phyloP scores from a whole-genome alignment of 305 asterid genomes.

The Petunia hybrid region DNA sequence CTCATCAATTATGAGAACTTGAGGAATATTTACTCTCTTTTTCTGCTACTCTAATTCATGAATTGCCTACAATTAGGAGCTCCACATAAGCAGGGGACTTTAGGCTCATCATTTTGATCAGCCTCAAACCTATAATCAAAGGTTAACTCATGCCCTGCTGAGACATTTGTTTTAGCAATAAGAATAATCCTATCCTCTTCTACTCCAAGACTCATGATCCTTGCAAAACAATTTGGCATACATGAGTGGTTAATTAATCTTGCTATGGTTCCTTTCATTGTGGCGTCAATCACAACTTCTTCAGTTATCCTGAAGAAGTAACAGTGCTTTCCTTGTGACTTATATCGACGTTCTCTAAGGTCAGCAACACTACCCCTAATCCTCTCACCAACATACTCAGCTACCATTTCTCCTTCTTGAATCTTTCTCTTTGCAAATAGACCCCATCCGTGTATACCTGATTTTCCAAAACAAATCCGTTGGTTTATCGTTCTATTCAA shows the following conservation, averaged over 20 bases:
- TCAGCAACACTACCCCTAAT: slow-evolving; percentile 28
- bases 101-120: slow-evolving; percentile 20
- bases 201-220: slow-evolving; percentile 32
- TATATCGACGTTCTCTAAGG: slow-evolving; percentile 24
- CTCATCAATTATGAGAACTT: neutral
- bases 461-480: slow-evolving; percentile 28
- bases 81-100: slow-evolving; percentile 28
- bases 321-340: slow-evolving; percentile 29
- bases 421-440: slow-evolving; percentile 28
- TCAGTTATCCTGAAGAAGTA: slow-evolving; percentile 31
- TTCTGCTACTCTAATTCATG: slow-evolving; percentile 23
- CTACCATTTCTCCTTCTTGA: slow-evolving; percentile 31
- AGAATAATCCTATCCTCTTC: slow-evolving; percentile 27
- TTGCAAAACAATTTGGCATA: slow-evolving; percentile 31
- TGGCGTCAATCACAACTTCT: slow-evolving; percentile 29
- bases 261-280: slow-evolving; percentile 27
- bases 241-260: slow-evolving; percentile 33
- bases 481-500: slow-evolving; percentile 22
- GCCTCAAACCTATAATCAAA: slow-evolving; percentile 29
- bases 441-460: slow-evolving; percentile 34
- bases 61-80: slow-evolving; percentile 33
- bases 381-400: slow-evolving; percentile 31
- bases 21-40: neutral
- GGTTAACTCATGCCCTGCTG: slow-evolving; percentile 29
- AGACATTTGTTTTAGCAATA: slow-evolving; percentile 27